Base-by-base conservation (phyloP, 495 filamentous ascomycete genomes). In the Aspergillus saccharolyticus region DNA sequence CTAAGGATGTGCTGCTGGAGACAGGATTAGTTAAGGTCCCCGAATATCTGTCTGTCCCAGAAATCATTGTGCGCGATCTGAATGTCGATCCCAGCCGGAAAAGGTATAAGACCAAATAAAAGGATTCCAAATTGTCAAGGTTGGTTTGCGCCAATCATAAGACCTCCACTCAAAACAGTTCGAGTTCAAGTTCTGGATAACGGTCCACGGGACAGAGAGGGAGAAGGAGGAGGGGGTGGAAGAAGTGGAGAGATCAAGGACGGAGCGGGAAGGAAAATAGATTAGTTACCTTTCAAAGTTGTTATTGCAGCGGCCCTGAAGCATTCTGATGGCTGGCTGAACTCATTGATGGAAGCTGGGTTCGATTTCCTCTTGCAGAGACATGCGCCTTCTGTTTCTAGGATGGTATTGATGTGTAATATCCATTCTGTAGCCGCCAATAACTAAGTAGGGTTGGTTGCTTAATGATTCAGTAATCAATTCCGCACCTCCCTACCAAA, bases 61-160 rank as follows among this genome's bases (percentile, higher is more conserved):
- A 28, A 50, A 28, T 50, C 47, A 54, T 52, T 62, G 55, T 43
- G 56, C 50, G 55, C 55, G 54, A 60, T 60, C 57, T 18, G 25
- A 46, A 44, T 22, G 63, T 52, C 54, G 63, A 65, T 65, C 63
- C n/a, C 44, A 43, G 33, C 63, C 47, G 19, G 25, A 42, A n/a
- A 16, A 18, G 52, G 63, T 62, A 60, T 55, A 57, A 52, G 45
- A 54, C 24, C 50, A 58, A 65, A 51, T 44, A 57, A 57, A 62
- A 66, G 55, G 55, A 66, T 66, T 66, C 52, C 60, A 63, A 66
- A 66, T 66, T 58, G 52, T 58, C 48, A 56, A 21, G 48, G 50
- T n/a, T 20, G 18, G 30, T n/a, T 52, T 55, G 44, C 55, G 57
- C 63, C 63, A 65, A 65, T 65, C 63, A 65, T 60, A 8, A 58